Conservation (phyloP, 2,329 filamentous ascomycete species). For the Talaromyces sp. region DNA sequence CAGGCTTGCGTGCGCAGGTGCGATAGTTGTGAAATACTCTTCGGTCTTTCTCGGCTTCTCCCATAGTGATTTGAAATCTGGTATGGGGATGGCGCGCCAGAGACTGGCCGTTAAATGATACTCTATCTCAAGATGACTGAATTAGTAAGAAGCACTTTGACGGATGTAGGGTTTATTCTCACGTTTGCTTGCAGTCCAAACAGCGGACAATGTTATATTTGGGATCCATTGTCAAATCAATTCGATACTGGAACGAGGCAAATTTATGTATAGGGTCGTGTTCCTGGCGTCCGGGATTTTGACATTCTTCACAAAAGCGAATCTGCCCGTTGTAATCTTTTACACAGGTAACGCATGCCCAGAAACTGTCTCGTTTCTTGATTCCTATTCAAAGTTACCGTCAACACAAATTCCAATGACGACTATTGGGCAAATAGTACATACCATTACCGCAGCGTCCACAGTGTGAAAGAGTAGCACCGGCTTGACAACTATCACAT, state of each 20-base stretch:
- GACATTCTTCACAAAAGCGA: conserved; percentile 8
- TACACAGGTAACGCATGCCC: conserved; percentile 12
- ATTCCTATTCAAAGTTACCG: background rate
- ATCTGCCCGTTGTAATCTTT: conserved; percentile 11
- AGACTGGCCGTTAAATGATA: conserved; percentile 7
- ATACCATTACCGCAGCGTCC: conserved; percentile 8
- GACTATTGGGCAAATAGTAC: background rate
- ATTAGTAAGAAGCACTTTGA: background rate
- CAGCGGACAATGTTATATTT: conserved; percentile 10
- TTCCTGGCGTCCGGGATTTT: conserved; percentile 2
- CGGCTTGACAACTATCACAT: conserved; percentile 5
- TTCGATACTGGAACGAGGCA: conserved; percentile 10
- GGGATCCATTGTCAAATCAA: conserved; percentile 7
- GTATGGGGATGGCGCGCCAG: conserved; percentile 9
- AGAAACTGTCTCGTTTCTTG: conserved; percentile 5
- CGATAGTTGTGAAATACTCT: conserved; percentile 8
- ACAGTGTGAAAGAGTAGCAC: conserved; percentile 10
- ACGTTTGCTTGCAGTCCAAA: conserved; percentile 7
- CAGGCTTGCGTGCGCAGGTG: conserved; percentile 7
- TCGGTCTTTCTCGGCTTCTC: conserved; percentile 11
- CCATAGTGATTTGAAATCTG: conserved; percentile 8
- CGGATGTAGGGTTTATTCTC: background rate
- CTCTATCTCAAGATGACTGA: background rate
- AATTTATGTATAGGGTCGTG: conserved; percentile 10
- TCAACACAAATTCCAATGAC: background rate